Conservation (phyloP, 352 stramenopile genomes). For the Thalassiosira livingstoniorum region DNA sequence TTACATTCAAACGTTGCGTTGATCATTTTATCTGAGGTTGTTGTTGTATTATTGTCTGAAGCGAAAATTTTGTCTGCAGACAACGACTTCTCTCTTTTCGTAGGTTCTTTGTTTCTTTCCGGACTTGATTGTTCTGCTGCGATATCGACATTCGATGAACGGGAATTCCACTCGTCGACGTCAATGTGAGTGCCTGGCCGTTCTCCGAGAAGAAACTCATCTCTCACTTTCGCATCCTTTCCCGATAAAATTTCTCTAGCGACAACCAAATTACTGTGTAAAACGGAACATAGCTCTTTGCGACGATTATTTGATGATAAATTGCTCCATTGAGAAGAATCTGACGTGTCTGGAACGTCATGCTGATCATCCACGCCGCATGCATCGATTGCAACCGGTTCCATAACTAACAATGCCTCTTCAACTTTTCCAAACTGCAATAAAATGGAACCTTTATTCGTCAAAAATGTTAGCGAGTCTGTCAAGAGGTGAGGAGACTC, state of each 20-base stretch:
- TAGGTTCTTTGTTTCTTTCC: too few species aligned
- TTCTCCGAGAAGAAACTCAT: neutral
- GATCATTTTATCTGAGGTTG: too few species aligned
- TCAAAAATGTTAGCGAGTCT: conserved; percentile 28
- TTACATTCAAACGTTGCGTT: too few species aligned
- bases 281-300: conserved; percentile 40
- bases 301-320: conserved; percentile 22
- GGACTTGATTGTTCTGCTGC: neutral
- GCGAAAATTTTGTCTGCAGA: too few species aligned
- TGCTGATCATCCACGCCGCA: conserved; percentile 8
- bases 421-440: conserved; percentile 47
- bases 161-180: conserved; percentile 14
- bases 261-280: conserved; percentile 47
- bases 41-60: too few species aligned
- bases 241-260: conserved; percentile 1
- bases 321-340: too few species aligned
- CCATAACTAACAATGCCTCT: conserved; percentile 38
- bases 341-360: conserved; percentile 13
- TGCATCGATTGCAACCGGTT: conserved; percentile 20
- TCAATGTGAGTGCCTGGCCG: conserved; percentile 5
- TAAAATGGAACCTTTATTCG: conserved; percentile 41
- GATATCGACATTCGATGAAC: conserved; percentile 14
- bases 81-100: too few species aligned
- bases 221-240: neutral
- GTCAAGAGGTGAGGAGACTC: conserved; percentile 12